Base-by-base conservation (phyloP, 352 stramenopile genomes). In the Pythium vanterpoolii region DNA sequence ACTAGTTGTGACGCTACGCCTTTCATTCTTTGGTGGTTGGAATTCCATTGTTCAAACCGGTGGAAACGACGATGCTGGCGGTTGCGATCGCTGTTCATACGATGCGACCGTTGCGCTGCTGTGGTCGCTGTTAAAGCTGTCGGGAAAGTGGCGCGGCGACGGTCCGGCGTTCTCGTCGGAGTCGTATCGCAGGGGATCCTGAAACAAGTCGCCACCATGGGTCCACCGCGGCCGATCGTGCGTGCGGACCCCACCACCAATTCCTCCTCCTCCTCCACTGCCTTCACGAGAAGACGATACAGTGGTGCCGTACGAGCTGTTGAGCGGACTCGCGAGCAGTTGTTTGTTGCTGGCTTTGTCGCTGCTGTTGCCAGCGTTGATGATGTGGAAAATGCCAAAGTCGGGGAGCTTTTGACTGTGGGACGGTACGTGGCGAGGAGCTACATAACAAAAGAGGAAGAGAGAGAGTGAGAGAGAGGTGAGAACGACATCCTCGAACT, bases 311-410 rank as follows among this genome's bases (percentile, higher is more conserved):
- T 87, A 93, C 21, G 76, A 74, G 44, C 70, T 86, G 49, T 72
- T 67, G 19, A 73, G 71, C 18, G 84, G 80, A 38, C 82, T 94
- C 44, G 78, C 82, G 9, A 87, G 55, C n/a, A 91, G 66, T 49
- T n/a, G n/a, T n/a, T 86, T 80, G 19, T 63, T 64, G 23, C 56
- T 50, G 7, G 48, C 50, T 8, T 50, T 44, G 24, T 74, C 55
- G 38, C 45, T 56, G 13, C 34, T 19, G 9, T 53, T 69, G 26
- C 74, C 72, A 18, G 73, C 71, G 62, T 91, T 93, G 52, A 94
- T 94, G 50, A 94, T 87, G 68, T 94, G 83, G 56, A 95, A 94
- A 66, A 95, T 83, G 27, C 85, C 83, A 60, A 87, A 95, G 68
- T 95, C 83, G 6, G 85, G 85, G 31, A 95, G 63, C 54, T 89